Evolutionary conservation across 2,329 filamentous ascomycete species (phyloP).

Genomic region (Alternaria gansuensis): DNA sequence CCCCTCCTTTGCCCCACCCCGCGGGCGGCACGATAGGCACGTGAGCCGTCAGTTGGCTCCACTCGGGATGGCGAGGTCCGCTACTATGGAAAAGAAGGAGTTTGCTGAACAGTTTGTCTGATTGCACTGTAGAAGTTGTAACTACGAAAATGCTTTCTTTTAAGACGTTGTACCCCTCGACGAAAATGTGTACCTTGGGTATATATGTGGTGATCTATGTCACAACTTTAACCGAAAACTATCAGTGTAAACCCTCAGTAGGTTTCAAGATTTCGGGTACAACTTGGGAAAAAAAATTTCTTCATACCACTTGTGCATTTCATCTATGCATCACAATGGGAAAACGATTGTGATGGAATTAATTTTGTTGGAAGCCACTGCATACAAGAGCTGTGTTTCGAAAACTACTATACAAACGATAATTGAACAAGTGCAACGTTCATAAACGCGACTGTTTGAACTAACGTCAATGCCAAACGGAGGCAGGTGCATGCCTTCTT

Average conservation of each 20-base stretch:
- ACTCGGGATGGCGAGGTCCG: constrained; percentile 15
- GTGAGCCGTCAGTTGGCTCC: constrained; percentile 13
- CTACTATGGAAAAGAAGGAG: neutral
- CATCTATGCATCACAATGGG: neutral
- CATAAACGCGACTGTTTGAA: neutral
- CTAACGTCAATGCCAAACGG: neutral
- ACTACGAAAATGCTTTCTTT: too few relatives aligned
- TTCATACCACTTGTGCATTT: neutral
- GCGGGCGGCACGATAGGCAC: constrained; percentile 8
- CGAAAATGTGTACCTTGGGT: too few relatives aligned
- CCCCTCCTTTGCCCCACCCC: constrained; percentile 23
- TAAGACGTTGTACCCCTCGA: too few relatives aligned
- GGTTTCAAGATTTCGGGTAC: too few relatives aligned
- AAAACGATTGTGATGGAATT: neutral
- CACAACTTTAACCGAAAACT: too few relatives aligned
- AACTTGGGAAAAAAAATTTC: too few relatives aligned
- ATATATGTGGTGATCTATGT: too few relatives aligned
- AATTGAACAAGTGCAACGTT: constrained; percentile 1
- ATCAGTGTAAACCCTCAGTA: too few relatives aligned
- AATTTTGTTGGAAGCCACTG: constrained; percentile 1
- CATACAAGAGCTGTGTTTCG: neutral
- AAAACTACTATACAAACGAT: constrained; percentile 20
- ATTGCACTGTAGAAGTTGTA: neutral
- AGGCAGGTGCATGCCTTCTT: constrained; percentile 6
- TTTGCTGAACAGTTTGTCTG: neutral